Evolutionary conservation across 805 yeast genomes (phyloP).

Genomic region (Kregervanrija pseudodelftensis): DNA sequence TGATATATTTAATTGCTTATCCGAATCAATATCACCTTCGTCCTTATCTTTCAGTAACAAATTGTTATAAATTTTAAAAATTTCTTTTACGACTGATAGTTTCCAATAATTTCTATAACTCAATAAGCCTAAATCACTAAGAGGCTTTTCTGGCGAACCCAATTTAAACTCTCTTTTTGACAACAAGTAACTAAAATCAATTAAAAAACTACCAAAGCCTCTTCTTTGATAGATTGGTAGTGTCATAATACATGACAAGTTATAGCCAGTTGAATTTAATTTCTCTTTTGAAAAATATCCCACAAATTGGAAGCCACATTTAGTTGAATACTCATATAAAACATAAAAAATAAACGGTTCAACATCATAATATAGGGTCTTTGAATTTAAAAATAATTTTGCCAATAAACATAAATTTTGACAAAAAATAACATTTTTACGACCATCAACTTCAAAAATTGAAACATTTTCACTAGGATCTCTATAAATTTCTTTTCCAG

Average conservation of each 20-base stretch:
- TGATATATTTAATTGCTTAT: constrained; percentile 29
- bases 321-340: constrained; percentile 55
- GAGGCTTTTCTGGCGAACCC: constrained; percentile 95
- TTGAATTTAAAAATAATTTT: constrained; percentile 81
- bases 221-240: constrained; percentile 80
- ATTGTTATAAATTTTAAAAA: constrained; percentile 17
- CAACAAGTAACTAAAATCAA: constrained; percentile 81
- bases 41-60: constrained; percentile 7
- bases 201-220: constrained; percentile 84
- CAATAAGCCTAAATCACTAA: constrained; percentile 76
- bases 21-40: background rate
- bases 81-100: constrained; percentile 46
- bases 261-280: constrained; percentile 65
- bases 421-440: constrained; percentile 73
- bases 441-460: constrained; percentile 90
- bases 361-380: constrained; percentile 88
- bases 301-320: constrained; percentile 61
- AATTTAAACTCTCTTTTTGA: constrained; percentile 66
- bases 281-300: constrained; percentile 94
- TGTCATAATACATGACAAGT: constrained; percentile 85
- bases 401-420: constrained; percentile 88
- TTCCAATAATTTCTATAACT: constrained; percentile 90
- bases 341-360: constrained; percentile 92
- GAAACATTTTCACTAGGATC: constrained; percentile 50
- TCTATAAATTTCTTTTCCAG: constrained; percentile 87